A percentile compares a stretch with the other conserved stretches of the same genome.
These are phyloP conservation scores for Thuja plicata DNA, from an alignment of 83 land plant species.

Conservation along the genomic window DNA sequence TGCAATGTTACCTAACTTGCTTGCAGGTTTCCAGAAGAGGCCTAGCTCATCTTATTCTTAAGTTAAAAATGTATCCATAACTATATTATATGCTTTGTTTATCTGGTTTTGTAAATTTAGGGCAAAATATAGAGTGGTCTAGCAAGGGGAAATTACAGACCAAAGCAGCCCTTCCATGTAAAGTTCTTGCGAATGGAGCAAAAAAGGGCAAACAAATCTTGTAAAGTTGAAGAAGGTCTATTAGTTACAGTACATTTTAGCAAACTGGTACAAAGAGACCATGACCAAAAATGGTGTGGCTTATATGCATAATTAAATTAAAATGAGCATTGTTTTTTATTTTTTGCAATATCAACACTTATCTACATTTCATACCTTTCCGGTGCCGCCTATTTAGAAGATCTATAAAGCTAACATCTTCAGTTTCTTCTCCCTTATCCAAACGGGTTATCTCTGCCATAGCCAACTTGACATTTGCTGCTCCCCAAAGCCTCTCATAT, in stretches of 20 bases:
- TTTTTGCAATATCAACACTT: not conserved
- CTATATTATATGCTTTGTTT: no score
- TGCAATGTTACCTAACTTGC: no score
- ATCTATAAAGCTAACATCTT: slow-evolving; percentile 54
- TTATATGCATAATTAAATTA: not conserved
- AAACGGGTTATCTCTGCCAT: slow-evolving; percentile 67
- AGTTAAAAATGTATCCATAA: no score
- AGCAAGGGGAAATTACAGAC: no score
- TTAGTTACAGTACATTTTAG: not conserved
- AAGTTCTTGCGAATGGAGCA: not conserved
- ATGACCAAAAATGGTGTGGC: not conserved
- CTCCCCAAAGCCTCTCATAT: slow-evolving; percentile 81
- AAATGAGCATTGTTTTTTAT: not conserved
- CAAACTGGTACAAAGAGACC: not conserved
- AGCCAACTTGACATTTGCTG: slow-evolving; percentile 68
- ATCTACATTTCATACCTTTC: slow-evolving; percentile 43
- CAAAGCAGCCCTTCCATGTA: not conserved
- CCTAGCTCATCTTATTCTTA: no score
- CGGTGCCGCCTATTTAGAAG: slow-evolving; percentile 61
- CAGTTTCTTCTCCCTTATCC: slow-evolving; percentile 65
- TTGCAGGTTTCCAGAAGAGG: no score
- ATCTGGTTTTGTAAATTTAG: no score
- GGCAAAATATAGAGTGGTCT: no score
- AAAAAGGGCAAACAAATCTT: not conserved
- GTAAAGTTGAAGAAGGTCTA: not conserved